Evolutionary conservation across 352 stramenopile species (phyloP).

Genomic region (Achlya hypogyna): DNA sequence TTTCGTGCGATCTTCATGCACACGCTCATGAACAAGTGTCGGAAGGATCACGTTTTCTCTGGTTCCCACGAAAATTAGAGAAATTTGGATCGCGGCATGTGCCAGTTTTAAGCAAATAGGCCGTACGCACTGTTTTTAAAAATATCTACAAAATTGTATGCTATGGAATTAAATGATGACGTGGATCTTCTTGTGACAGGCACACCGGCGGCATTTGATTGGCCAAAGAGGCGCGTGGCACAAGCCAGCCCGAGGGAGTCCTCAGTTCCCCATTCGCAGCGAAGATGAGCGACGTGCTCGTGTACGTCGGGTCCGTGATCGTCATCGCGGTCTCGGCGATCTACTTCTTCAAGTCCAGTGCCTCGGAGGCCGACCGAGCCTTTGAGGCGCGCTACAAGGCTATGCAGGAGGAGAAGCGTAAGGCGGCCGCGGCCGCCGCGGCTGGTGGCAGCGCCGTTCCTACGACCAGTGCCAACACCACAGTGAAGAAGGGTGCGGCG

Average conservation of each 20-base stretch:
- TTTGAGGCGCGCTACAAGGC: slow-evolving; percentile 11
- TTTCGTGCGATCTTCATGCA: too few relatives aligned
- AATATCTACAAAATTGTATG: neutral
- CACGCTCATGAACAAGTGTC: too few relatives aligned
- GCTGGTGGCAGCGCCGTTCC: neutral
- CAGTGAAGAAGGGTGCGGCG: slow-evolving; percentile 29
- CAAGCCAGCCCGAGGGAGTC: neutral
- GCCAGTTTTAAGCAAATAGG: neutral
- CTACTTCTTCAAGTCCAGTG: neutral
- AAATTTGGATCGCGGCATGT: neutral
- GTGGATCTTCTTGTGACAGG: neutral
- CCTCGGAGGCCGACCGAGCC: slow-evolving; percentile 2
- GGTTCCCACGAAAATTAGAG: neutral
- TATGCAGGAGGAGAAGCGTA: slow-evolving; percentile 15
- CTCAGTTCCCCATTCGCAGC: neutral
- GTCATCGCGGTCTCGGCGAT: slow-evolving; percentile 1
- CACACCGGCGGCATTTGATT: neutral
- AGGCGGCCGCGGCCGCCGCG: neutral
- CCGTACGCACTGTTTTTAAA: neutral
- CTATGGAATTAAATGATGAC: neutral
- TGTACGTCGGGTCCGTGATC: slow-evolving; percentile 3
- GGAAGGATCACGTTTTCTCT: neutral
- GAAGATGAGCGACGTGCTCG: slow-evolving; percentile 1
- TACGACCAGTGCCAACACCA: neutral
- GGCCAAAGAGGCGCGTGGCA: neutral